These are phyloP conservation scores for Polyporus arcularius DNA, from an alignment of 768 basidiomycete genomes.

Conservation along the genomic window DNA sequence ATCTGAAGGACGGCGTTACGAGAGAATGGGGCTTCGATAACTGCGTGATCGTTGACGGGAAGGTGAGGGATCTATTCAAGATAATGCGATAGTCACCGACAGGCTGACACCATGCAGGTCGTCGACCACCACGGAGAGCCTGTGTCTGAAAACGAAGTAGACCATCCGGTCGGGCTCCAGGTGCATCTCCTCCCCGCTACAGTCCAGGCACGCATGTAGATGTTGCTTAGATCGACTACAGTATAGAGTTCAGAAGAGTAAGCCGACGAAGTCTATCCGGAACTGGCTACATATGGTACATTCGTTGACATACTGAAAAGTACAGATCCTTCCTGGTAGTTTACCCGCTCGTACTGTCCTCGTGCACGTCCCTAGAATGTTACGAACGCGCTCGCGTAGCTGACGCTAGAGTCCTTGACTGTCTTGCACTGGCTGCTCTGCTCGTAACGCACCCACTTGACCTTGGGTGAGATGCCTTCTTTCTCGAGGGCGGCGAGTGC, in stretches of 20 bases:
- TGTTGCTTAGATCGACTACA: not conserved
- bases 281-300: not conserved
- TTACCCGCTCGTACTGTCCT: not conserved
- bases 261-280: not conserved
- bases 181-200: conserved; percentile 14
- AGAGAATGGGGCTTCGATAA: conserved; percentile 86
- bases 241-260: not conserved
- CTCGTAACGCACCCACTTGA: conserved; percentile 91
- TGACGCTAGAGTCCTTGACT: conserved; percentile 85
- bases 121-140: conserved; percentile 68
- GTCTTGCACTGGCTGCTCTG: conserved; percentile 81
- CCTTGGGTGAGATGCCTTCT: conserved; percentile 32
- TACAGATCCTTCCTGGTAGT: not conserved
- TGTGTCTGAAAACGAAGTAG: conserved; percentile 61
- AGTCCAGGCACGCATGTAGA: conserved; percentile 1
- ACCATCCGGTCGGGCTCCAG: conserved; percentile 60
- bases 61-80: conserved; percentile 42
- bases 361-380: conserved; percentile 42
- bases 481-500: conserved; percentile 64
- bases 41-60: conserved; percentile 58
- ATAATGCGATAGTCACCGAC: not conserved
- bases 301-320: not conserved
- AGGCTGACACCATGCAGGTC: conserved; percentile 44
- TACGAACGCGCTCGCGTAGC: conserved; percentile 91
- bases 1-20: conserved; percentile 57